These are phyloP conservation scores for Middelhovenomyces tepae DNA, from an alignment of 805 yeast genomes.

Conservation along the genomic window DNA sequence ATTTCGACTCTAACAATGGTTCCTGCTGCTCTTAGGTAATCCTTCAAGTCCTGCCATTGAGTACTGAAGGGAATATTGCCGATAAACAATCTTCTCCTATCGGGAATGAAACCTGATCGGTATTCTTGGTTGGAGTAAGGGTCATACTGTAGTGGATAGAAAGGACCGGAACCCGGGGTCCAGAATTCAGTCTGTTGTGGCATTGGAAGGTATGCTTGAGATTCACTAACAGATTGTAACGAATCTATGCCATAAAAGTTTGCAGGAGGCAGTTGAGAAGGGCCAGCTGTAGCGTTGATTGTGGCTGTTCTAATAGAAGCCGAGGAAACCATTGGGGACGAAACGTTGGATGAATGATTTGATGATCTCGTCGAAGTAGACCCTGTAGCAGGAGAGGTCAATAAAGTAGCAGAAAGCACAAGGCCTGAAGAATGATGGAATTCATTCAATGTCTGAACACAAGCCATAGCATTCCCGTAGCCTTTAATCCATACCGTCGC, in stretches of 20 bases:
- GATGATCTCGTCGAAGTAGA: slow-evolving; percentile 1
- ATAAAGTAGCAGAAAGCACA: slow-evolving; percentile 8
- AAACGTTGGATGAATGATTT: no score
- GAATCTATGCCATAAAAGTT: no score
- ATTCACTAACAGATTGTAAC: no score
- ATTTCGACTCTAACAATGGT: slow-evolving; percentile 30
- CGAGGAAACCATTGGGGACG: slow-evolving; percentile 6
- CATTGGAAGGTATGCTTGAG: no score
- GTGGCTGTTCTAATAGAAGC: slow-evolving; percentile 8
- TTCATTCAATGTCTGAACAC: slow-evolving; percentile 11
- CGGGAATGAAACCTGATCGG: slow-evolving; percentile 8
- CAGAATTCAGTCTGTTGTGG: no score
- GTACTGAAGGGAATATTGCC: slow-evolving; percentile 28
- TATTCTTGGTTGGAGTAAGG: no score
- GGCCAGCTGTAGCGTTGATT: slow-evolving; percentile 4
- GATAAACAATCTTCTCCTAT: slow-evolving; percentile 25
- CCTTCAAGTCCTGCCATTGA: slow-evolving; percentile 26
- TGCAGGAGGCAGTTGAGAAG: no score
- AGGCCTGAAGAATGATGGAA: slow-evolving; percentile 6
- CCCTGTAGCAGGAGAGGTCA: no score
- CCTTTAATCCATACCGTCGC: slow-evolving; percentile 14
- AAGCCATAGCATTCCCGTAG: slow-evolving; percentile 9
- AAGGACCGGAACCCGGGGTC: no score
- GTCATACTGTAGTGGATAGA: no score
- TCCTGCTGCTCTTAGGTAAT: slow-evolving; percentile 20